These are phyloP conservation scores for Dactylellina sp. DNA, from an alignment of 2,329 filamentous ascomycete genomes.

Conservation along the genomic window DNA sequence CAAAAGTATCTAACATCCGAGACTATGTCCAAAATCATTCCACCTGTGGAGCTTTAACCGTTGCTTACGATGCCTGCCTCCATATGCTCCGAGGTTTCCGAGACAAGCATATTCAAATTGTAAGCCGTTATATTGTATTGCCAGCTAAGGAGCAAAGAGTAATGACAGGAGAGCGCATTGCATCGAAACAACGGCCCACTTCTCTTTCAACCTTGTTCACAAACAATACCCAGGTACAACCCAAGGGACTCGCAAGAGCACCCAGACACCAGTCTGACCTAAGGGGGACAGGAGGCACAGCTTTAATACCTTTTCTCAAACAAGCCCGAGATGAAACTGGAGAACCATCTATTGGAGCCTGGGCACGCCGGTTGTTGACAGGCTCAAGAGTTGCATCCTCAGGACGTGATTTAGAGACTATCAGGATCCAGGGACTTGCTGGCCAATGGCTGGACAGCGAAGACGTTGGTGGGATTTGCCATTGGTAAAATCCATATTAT, in stretches of 20 bases:
- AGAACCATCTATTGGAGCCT: conserved; percentile 82
- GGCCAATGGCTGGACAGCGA: conserved; percentile 56
- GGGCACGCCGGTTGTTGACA: conserved; percentile 71
- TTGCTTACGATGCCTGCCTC: conserved; percentile 91
- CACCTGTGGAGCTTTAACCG: conserved; percentile 74
- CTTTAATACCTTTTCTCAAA: conserved; percentile 93
- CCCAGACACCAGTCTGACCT: conserved; percentile 66
- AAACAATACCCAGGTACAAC: conserved; percentile 57
- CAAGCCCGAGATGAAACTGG: conserved; percentile 96
- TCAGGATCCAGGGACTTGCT: conserved; percentile 54
- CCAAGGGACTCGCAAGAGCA: conserved; percentile 58
- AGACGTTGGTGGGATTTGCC: conserved; percentile 60
- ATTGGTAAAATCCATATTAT: conserved; percentile 57
- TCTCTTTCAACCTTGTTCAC: conserved; percentile 65
- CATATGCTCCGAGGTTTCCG: conserved; percentile 81
- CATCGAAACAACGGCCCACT: conserved; percentile 61
- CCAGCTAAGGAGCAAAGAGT: conserved; percentile 71
- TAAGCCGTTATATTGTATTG: conserved; percentile 93
- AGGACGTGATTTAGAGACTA: conserved; percentile 32
- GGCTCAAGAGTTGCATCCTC: conserved; percentile 63
- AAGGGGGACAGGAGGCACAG: conserved; percentile 91
- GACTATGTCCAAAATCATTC: conserved; percentile 72
- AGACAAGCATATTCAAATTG: conserved; percentile 95
- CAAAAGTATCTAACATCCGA: conserved; percentile 84
- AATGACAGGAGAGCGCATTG: conserved; percentile 38